Percentiles rank a stretch among this genome's conserved stretches.
These are phyloP conservation scores for Lantana camara DNA, from an alignment of 257 asterid species.

Conservation along the genomic window DNA sequence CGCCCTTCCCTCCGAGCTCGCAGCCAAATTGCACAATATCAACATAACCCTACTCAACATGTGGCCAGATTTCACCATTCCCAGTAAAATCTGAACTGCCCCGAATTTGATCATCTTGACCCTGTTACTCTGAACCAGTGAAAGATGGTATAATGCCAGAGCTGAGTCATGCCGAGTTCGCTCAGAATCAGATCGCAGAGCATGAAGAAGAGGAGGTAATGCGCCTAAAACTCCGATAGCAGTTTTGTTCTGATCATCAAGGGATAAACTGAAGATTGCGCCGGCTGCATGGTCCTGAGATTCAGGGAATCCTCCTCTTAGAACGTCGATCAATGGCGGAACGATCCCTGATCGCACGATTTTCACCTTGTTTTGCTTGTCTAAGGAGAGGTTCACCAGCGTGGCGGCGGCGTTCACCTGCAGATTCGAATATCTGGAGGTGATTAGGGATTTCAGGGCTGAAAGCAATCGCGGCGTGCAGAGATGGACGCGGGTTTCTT, in stretches of 20 bases:
- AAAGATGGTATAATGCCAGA: slow-evolving; percentile 80
- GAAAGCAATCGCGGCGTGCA: slow-evolving; percentile 77
- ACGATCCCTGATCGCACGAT: slow-evolving; percentile 91
- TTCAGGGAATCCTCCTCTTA: slow-evolving; percentile 62
- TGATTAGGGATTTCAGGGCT: slow-evolving; percentile 47
- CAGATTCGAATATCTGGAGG: slow-evolving; percentile 56
- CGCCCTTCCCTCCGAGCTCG: slow-evolving; percentile 75
- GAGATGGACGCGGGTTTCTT: slow-evolving; percentile 57
- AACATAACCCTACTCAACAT: slow-evolving; percentile 67
- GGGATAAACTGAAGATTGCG: slow-evolving; percentile 83
- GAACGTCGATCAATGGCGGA: slow-evolving; percentile 72
- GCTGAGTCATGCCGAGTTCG: slow-evolving; percentile 87
- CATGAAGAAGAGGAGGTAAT: slow-evolving; percentile 74
- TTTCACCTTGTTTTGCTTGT: slow-evolving; percentile 78
- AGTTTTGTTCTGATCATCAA: slow-evolving; percentile 81
- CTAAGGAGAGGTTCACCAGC: slow-evolving; percentile 80
- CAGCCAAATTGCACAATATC: slow-evolving; percentile 68
- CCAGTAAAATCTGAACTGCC: slow-evolving; percentile 54
- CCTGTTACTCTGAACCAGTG: slow-evolving; percentile 78
- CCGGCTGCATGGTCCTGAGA: slow-evolving; percentile 97
- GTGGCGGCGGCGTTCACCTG: slow-evolving; percentile 84
- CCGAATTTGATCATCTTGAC: slow-evolving; percentile 83
- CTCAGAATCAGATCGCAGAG: slow-evolving; percentile 76
- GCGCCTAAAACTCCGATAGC: slow-evolving; percentile 97
- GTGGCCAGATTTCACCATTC: slow-evolving; percentile 69